Evolutionary conservation across 192 early-diverging fungal genomes (phyloP).

Genomic region (Backusella liffmaniae): DNA sequence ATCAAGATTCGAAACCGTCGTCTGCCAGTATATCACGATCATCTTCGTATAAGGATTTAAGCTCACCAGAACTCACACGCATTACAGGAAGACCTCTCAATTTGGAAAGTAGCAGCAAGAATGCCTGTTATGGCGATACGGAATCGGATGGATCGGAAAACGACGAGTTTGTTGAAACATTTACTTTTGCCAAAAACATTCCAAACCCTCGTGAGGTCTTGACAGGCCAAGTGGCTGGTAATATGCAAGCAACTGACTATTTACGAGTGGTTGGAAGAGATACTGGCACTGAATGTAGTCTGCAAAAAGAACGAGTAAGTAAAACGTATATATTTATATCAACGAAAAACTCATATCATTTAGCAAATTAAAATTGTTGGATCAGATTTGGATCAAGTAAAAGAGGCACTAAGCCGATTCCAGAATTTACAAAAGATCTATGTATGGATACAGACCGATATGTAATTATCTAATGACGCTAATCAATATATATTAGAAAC

Average conservation of each 20-base stretch:
- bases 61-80: neutral
- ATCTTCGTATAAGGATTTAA: neutral
- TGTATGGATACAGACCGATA: neutral
- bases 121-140: neutral
- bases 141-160: conserved; percentile 5
- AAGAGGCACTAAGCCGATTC: conserved; percentile 19
- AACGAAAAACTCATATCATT: neutral
- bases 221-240: neutral
- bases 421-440: conserved; percentile 14
- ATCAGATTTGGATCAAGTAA: neutral
- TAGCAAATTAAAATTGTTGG: conserved; percentile 20
- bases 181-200: conserved; percentile 28
- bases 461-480: too few species aligned
- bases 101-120: neutral
- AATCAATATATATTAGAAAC: neutral
- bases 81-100: neutral
- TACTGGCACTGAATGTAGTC: conserved; percentile 21
- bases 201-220: conserved; percentile 12
- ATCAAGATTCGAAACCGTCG: neutral
- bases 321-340: neutral
- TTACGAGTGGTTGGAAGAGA: conserved; percentile 19
- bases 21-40: neutral
- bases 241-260: conserved; percentile 9
- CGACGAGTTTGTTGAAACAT: conserved; percentile 3
- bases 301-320: neutral